These are phyloP conservation scores for Xylaria sp. DNA, from an alignment of 2,329 filamentous ascomycete species.

Conservation along the genomic window DNA sequence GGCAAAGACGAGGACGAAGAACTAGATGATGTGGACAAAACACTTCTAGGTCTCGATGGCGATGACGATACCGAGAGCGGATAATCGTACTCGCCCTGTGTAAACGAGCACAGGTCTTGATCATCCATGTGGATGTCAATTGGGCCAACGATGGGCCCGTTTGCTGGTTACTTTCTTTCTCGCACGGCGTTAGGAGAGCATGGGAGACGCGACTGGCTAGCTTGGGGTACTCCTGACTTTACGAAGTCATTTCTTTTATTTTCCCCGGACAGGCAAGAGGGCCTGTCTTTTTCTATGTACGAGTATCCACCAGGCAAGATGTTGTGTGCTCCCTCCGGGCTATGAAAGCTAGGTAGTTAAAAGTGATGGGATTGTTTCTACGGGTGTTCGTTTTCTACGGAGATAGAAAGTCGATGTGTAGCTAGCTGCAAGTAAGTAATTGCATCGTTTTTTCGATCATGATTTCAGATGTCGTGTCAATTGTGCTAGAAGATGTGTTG, in stretches of 20 bases:
- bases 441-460: no score
- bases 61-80: constrained; percentile 30
- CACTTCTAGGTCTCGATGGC: constrained; percentile 31
- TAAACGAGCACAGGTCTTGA: not conserved
- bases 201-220: constrained; percentile 5
- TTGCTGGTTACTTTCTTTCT: constrained; percentile 9
- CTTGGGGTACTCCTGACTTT: not conserved
- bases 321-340: no score
- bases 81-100: constrained; percentile 11
- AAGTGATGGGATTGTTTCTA: no score
- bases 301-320: no score
- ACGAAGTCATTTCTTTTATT: not conserved
- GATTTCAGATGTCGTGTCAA: no score
- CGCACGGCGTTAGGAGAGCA: constrained; percentile 16
- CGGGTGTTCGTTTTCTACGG: no score
- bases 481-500: no score
- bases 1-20: constrained; percentile 43
- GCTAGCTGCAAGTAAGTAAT: no score
- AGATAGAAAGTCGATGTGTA: no score
- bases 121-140: not conserved
- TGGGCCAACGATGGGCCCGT: not conserved
- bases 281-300: no score
- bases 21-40: constrained; percentile 32
- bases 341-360: no score
- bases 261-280: not conserved